phyloP scores from a whole-genome alignment of 495 filamentous ascomycete genomes.

The Podospora anserina region DNA sequence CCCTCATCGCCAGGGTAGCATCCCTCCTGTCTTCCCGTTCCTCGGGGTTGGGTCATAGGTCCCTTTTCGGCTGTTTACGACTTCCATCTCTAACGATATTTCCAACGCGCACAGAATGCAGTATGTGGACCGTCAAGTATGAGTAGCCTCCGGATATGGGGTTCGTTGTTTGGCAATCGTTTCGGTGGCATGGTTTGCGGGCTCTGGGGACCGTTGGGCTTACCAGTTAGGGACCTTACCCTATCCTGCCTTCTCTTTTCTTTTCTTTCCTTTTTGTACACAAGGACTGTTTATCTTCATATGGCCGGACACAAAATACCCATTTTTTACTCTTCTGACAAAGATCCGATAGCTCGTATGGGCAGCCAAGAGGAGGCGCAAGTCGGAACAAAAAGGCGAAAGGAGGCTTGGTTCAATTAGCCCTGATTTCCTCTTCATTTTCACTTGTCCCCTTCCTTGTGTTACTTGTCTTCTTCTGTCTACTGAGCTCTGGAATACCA shows the following conservation, averaged over 20 bases:
- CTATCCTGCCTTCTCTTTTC: neutral
- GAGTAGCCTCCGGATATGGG: neutral
- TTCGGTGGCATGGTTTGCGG: neutral
- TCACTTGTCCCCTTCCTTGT: neutral
- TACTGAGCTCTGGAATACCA: neutral
- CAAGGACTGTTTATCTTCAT: slow-evolving; percentile 19
- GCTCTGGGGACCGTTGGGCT: neutral
- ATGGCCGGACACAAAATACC: slow-evolving; percentile 29
- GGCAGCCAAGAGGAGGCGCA: neutral
- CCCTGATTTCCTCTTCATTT: neutral
- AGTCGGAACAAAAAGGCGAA: neutral
- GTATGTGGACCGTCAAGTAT: slow-evolving; percentile 1
- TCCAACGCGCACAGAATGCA: neutral
- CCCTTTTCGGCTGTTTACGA: neutral
- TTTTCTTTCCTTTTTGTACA: slow-evolving; percentile 24
- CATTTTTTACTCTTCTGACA: slow-evolving; percentile 8
- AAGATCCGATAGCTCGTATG: neutral
- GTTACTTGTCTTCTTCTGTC: neutral
- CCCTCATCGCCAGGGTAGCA: neutral
- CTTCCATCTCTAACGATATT: neutral
- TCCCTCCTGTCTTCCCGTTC: neutral
- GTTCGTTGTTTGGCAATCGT: neutral
- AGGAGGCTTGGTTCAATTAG: neutral
- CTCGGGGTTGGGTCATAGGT: neutral
- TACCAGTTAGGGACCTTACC: neutral